A percentile compares a stretch with the other conserved stretches of the same genome.
phyloP scores from a whole-genome alignment of 2,329 filamentous ascomycete genomes.

The Scedosporium minutisporum region DNA sequence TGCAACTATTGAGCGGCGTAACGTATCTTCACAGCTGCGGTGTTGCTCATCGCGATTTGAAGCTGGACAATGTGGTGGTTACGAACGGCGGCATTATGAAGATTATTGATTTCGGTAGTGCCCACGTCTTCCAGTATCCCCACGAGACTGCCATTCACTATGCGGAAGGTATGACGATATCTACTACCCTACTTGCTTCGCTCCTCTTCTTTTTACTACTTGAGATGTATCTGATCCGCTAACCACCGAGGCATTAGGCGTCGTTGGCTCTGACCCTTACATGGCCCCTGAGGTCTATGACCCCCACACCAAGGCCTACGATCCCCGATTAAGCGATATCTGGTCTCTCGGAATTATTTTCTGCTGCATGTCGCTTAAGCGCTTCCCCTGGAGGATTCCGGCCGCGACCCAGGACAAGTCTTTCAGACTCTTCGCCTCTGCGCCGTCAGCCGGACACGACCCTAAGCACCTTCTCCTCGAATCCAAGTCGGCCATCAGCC shows the following conservation, averaged over 20 bases:
- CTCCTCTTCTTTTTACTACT: not conserved
- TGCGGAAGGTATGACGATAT: conserved; percentile 56
- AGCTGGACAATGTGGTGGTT: conserved; percentile 96
- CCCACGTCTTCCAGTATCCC: conserved; percentile 92
- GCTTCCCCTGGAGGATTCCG: conserved; percentile 96
- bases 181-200: conserved; percentile 8
- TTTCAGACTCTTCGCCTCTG: conserved; percentile 82
- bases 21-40: conserved; percentile 94
- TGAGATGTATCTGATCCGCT: conserved; percentile 8
- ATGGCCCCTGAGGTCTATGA: conserved; percentile 96
- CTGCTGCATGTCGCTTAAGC: conserved; percentile 92
- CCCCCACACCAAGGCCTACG: conserved; percentile 64
- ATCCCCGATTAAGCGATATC: conserved; percentile 87
- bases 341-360: conserved; percentile 99
- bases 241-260: conserved; percentile 28
- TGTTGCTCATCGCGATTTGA: conserved; percentile 86
- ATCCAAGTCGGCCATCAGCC: conserved; percentile 33
- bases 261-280: conserved; percentile 84
- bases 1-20: conserved; percentile 91
- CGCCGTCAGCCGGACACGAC: conserved; percentile 66
- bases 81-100: conserved; percentile 98
- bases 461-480: conserved; percentile 42
- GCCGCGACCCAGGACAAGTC: conserved; percentile 77
- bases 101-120: conserved; percentile 97
- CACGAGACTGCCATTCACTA: conserved; percentile 83